phyloP scores from a whole-genome alignment of 192 early-diverging fungal genomes.

The Powellomyces hirtus region DNA sequence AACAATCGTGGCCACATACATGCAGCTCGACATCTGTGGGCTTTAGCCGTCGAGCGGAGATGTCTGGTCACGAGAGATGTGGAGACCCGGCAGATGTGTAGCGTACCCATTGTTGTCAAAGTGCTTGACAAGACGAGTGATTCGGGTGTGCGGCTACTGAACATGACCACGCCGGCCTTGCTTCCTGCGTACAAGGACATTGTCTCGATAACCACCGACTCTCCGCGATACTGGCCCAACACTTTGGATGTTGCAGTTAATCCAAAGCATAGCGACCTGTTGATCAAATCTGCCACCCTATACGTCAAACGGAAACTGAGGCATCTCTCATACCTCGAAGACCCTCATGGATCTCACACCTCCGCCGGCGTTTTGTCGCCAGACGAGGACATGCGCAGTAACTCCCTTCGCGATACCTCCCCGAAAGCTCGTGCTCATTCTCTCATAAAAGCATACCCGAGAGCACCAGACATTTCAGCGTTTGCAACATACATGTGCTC shows the following conservation, averaged over 20 bases:
- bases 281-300: not conserved
- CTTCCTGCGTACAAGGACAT: slow-evolving; percentile 56
- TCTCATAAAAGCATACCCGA: slow-evolving; percentile 3
- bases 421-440: not conserved
- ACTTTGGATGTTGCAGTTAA: slow-evolving; percentile 40
- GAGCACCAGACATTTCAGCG: slow-evolving; percentile 10
- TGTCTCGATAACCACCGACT: slow-evolving; percentile 48
- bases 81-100: slow-evolving; percentile 48
- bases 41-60: slow-evolving; percentile 65
- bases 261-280: slow-evolving; percentile 23
- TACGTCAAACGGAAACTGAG: slow-evolving; percentile 32
- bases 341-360: not conserved
- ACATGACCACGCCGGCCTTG: slow-evolving; percentile 56
- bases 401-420: not conserved
- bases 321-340: slow-evolving; percentile 38
- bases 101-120: slow-evolving; percentile 51
- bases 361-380: not conserved
- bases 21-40: slow-evolving; percentile 75
- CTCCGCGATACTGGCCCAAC: slow-evolving; percentile 58
- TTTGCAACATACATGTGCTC: slow-evolving; percentile 25
- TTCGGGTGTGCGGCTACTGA: slow-evolving; percentile 10
- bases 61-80: slow-evolving; percentile 71
- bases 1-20: slow-evolving; percentile 68
- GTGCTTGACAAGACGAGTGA: not conserved
- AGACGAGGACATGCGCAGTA: not conserved